Evolutionary conservation across 2,329 filamentous ascomycete species (phyloP).

Genomic region (Lecanosticta acicola): DNA sequence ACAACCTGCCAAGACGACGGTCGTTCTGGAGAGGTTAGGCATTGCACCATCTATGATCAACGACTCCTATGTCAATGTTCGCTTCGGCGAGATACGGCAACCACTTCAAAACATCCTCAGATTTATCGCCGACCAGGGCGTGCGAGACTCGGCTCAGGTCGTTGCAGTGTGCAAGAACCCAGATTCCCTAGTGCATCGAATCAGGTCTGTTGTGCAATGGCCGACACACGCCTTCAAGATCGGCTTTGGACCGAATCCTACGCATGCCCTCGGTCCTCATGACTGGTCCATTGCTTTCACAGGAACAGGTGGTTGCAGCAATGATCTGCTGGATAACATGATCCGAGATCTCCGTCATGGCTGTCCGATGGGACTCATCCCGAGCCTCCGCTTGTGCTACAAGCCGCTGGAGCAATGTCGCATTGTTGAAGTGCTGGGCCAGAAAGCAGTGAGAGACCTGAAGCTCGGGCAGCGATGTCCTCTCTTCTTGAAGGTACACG

Average conservation of each 20-base stretch:
- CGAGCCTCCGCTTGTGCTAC: constrained; percentile 29
- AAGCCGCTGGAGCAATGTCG: constrained; percentile 24
- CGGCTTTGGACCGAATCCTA: constrained; percentile 6
- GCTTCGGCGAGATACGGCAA: background rate
- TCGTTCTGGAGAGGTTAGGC: constrained; percentile 15
- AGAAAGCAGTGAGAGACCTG: constrained; percentile 26
- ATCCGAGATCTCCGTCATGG: constrained; percentile 12
- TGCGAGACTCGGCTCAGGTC: constrained; percentile 5
- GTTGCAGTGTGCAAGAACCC: constrained; percentile 15
- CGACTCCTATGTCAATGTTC: background rate
- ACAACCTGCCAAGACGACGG: constrained; percentile 10
- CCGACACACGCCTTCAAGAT: constrained; percentile 17
- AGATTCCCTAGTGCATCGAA: constrained; percentile 8
- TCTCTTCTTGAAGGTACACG: constrained; percentile 27
- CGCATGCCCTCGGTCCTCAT: background rate
- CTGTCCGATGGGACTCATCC: constrained; percentile 20
- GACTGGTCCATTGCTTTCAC: constrained; percentile 12
- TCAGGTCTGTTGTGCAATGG: constrained; percentile 10
- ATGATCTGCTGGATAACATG: constrained; percentile 11
- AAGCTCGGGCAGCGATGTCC: constrained; percentile 21
- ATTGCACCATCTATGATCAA: constrained; percentile 10
- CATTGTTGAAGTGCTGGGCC: constrained; percentile 27
- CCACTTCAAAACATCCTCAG: constrained; percentile 11
- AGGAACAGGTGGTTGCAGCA: constrained; percentile 7
- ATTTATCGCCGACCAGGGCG: constrained; percentile 4